These are phyloP conservation scores for Chrysoporthe austroafricana DNA, from an alignment of 2,329 filamentous ascomycete genomes.

Conservation along the genomic window DNA sequence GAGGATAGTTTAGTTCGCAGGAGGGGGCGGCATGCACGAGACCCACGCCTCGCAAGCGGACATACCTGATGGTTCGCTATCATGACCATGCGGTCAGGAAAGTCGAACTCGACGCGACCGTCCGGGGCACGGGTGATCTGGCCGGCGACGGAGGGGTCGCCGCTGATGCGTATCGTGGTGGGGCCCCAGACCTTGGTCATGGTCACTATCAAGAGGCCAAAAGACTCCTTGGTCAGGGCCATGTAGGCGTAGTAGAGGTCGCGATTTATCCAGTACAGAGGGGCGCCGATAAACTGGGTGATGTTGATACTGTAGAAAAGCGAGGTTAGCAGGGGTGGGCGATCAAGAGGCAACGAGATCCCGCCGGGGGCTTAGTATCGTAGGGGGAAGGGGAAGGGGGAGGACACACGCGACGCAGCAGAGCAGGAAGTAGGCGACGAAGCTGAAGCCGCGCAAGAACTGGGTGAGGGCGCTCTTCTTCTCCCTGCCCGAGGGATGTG, in stretches of 20 bases:
- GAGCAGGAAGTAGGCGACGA: slow-evolving; percentile 55
- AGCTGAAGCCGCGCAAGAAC: slow-evolving; percentile 54
- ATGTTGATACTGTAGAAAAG: slow-evolving; percentile 57
- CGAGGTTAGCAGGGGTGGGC: slow-evolving; percentile 5
- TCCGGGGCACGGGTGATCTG: slow-evolving; percentile 73
- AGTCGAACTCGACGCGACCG: slow-evolving; percentile 76
- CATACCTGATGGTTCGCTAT: slow-evolving; percentile 78
- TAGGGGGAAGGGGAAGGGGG: background rate
- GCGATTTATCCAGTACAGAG: slow-evolving; percentile 75
- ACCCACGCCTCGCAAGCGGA: background rate
- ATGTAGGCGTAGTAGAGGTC: slow-evolving; percentile 86
- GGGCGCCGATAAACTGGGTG: slow-evolving; percentile 76
- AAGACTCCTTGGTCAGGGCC: slow-evolving; percentile 82
- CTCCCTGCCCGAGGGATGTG: slow-evolving; percentile 59
- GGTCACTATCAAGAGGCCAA: slow-evolving; percentile 76
- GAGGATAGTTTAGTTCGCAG: too few relatives aligned
- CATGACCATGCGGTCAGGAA: slow-evolving; percentile 79
- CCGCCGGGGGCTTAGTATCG: too few relatives aligned
- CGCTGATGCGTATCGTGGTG: slow-evolving; percentile 80
- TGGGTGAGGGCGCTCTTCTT: slow-evolving; percentile 56
- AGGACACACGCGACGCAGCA: slow-evolving; percentile 54
- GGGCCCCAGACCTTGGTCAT: slow-evolving; percentile 90
- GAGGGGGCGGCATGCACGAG: too few relatives aligned
- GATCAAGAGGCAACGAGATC: background rate
- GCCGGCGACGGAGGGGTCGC: slow-evolving; percentile 76